phyloP scores from a whole-genome alignment of 2,329 filamentous ascomycete species.

The Neofusicoccum sp. region DNA sequence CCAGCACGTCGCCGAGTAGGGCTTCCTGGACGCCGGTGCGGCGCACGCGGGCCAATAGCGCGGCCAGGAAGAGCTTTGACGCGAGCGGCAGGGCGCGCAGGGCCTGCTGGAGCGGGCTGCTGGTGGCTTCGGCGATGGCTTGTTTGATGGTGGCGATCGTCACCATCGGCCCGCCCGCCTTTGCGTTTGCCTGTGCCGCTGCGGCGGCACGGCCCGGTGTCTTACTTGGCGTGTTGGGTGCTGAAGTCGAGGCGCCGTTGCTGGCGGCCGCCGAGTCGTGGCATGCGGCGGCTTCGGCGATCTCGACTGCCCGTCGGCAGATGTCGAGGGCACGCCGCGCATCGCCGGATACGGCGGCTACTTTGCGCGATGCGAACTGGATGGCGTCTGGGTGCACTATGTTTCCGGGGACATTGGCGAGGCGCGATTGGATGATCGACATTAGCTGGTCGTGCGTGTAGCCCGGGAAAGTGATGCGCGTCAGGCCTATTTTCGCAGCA shows the following conservation, averaged over 20 bases:
- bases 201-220: slow-evolving; percentile 24
- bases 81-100: slow-evolving; percentile 77
- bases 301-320: slow-evolving; percentile 89
- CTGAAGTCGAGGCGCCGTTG: slow-evolving; percentile 35
- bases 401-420: slow-evolving; percentile 82
- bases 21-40: slow-evolving; percentile 85
- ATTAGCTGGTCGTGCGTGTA: slow-evolving; percentile 97
- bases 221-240: slow-evolving; percentile 64
- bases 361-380: slow-evolving; percentile 94
- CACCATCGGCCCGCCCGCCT: slow-evolving; percentile 52
- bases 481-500: slow-evolving; percentile 57
- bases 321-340: slow-evolving; percentile 91
- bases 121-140: slow-evolving; percentile 92
- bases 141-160: slow-evolving; percentile 92
- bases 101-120: slow-evolving; percentile 86
- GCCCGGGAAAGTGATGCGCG: slow-evolving; percentile 92
- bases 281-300: slow-evolving; percentile 74
- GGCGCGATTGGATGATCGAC: slow-evolving; percentile 92
- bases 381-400: slow-evolving; percentile 92
- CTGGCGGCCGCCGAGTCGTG: slow-evolving; percentile 28
- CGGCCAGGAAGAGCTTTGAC: slow-evolving; percentile 81
- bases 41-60: slow-evolving; percentile 73
- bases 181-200: slow-evolving; percentile 6
- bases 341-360: slow-evolving; percentile 93
- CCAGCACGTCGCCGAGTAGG: slow-evolving; percentile 81